Evolutionary conservation across 2,329 filamentous ascomycete genomes (phyloP), one percentile per base, ranked within the genome.

Genomic region (Paecilomyces variotii): DNA sequence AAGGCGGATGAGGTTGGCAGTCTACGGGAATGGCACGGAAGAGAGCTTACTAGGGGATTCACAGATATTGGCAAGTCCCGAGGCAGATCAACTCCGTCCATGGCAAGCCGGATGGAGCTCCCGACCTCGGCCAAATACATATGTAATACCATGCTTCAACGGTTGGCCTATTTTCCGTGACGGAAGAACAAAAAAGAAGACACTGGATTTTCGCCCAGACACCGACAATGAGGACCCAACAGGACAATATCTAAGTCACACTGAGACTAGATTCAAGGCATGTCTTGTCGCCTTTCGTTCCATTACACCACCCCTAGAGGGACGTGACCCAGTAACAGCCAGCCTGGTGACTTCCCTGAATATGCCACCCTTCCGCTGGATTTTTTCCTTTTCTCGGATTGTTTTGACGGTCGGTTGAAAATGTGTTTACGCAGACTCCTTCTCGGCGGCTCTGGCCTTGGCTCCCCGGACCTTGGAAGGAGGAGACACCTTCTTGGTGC

Each of bases 391-490:
- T 54, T 50, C 53, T 58, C 54, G 50, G 19, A 28, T 19, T 53
- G 53, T 56, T 59, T 58, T 45, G n/a, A 54, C 30, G 56, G 53
- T 27, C 39, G 39, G 39, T 45, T n/a, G 39, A 45, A 39, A 52
- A 57, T 14, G 53, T 28, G 60, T 69, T 70, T 74, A 74, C 64
- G 72, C 71, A 52, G 69, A 70, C 62, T 68, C 67, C 67, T 71
- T 62, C 67, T 72, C 70, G 53, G 70, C 80, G 65, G 87, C 87
- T 82, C 89, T 71, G 71, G 89, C 90, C 83, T 91, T 90, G 67
- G 82, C 82, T 69, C 92, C 91, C 73, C 91, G 85, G 69, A 82
- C 82, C 86, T 96, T 95, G 72, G 78, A 74, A 79, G 87, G 86
- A 69, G 85, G 85, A 64, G 80, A 78, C 62, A 87, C 83, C 87